Base-by-base conservation (phyloP, 1,284 basidiomycete species). In the Sporisorium sorghi region DNA sequence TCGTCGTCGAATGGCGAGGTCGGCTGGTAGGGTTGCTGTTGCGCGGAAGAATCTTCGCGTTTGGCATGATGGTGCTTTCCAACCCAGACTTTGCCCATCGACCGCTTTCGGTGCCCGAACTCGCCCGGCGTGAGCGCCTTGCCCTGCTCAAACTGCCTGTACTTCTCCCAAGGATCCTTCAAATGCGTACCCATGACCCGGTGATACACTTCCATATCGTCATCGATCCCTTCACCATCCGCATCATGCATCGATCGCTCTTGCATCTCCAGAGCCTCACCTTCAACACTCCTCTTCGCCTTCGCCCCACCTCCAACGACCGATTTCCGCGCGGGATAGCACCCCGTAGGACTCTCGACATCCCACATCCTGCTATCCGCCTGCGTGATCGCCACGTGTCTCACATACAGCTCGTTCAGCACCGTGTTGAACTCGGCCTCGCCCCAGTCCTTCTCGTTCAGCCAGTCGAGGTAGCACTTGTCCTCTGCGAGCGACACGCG, bases 331-430 rank as follows among this genome's bases (percentile, higher is more conserved):
- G 6, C 12, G 32, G n/a, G 1, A 9, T 54, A 44, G 42, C 66
- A 69, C 1, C 57, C 60, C 0, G 60, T 69, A 2, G 52, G 46
- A 35, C 33, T 32, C 4, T 26, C 30, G 2, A 69, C 39, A 7
- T 43, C 23, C 56, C 53, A 67, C 1, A 28, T 8, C 6, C 37
- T 46, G 37, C 43, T 37, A 0, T 49, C 10, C 4, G 30, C 40
- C 12, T 47, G 37, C 0, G 37, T 47, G 19, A 37, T 49, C 7
- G 43, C 37, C 2, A 63, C 60, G 39, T 59, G 53, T n/a, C 47
- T 33, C 11, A 63, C 63, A 32, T 59, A 72, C 6, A 72, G 37
- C 50, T 72, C 69, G 56, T 72, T 72, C 5, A 72, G 19, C 5
- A 67, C 56, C 7, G 55, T 61, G 35, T 62, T 15, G 5, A 58